Evolutionary conservation across 2,329 filamentous ascomycete genomes (phyloP).

Genomic region (Ceratocystiopsis minuta): DNA sequence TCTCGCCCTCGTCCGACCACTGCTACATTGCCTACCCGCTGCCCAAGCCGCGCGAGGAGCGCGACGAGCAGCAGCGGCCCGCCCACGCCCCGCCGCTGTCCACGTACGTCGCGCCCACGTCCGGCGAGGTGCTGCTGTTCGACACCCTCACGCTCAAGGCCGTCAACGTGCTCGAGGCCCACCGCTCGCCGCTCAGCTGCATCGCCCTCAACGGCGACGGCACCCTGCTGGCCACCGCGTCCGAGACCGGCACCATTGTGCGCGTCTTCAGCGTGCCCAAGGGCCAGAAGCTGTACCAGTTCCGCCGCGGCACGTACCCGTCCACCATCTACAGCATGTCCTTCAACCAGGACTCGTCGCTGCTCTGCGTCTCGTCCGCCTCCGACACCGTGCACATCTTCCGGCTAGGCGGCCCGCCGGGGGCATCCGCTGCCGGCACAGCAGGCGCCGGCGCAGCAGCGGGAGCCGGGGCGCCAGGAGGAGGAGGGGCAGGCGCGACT

Average conservation of each 20-base stretch:
- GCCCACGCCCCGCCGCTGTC: slow-evolving; percentile 71
- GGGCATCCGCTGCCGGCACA: slow-evolving; percentile 8
- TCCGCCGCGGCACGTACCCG: slow-evolving; percentile 85
- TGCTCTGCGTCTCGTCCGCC: slow-evolving; percentile 88
- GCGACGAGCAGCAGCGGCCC: slow-evolving; percentile 36
- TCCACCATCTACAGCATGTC: slow-evolving; percentile 97
- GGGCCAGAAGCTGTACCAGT: slow-evolving; percentile 88
- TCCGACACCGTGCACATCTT: slow-evolving; percentile 97
- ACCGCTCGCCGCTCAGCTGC: slow-evolving; percentile 76
- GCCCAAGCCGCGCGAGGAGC: slow-evolving; percentile 50
- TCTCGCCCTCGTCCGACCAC: slow-evolving; percentile 87
- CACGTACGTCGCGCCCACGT: slow-evolving; percentile 65
- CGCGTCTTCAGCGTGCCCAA: slow-evolving; percentile 84
- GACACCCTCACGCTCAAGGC: slow-evolving; percentile 80
- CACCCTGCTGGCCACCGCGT: slow-evolving; percentile 79
- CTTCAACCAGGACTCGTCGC: slow-evolving; percentile 83
- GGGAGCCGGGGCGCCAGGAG: too few species aligned
- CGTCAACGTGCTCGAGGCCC: slow-evolving; percentile 87
- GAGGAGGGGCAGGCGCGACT: slow-evolving; percentile 10
- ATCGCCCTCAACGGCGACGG: slow-evolving; percentile 87
- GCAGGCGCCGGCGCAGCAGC: too few species aligned
- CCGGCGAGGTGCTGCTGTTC: slow-evolving; percentile 83
- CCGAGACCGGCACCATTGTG: slow-evolving; percentile 94
- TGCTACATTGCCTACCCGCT: slow-evolving; percentile 92
- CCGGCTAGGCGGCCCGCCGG: slow-evolving; percentile 43